phyloP scores from a whole-genome alignment of 179 eudicot species.

The Nepenthes alata region DNA sequence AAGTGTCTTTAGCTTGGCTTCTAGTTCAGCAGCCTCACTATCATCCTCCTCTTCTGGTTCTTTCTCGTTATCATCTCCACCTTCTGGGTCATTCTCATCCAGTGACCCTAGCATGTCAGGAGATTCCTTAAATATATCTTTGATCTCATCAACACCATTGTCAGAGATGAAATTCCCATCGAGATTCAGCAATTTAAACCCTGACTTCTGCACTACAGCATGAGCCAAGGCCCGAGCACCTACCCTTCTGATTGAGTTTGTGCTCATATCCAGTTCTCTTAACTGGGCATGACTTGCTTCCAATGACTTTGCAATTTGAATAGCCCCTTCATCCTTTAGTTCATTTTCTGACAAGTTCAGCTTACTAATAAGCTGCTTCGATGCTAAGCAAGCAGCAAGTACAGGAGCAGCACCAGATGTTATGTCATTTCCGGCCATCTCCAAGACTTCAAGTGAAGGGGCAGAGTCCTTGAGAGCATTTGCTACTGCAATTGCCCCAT shows the following conservation, averaged over 20 bases:
- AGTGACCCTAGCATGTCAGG: slow-evolving; percentile 45
- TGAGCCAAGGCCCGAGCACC: slow-evolving; percentile 49
- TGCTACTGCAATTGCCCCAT: slow-evolving; percentile 38
- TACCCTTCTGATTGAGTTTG: slow-evolving; percentile 35
- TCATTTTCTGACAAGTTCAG: slow-evolving; percentile 54
- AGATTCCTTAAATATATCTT: slow-evolving; percentile 39
- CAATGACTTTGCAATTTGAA: slow-evolving; percentile 33
- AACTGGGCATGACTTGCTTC: slow-evolving; percentile 28
- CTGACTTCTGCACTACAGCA: slow-evolving; percentile 31
- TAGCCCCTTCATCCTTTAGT: slow-evolving; percentile 53
- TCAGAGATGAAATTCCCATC: slow-evolving; percentile 49
- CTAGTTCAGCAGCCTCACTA: slow-evolving; percentile 26
- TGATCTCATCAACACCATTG: slow-evolving; percentile 49
- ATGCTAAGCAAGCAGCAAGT: slow-evolving; percentile 32
- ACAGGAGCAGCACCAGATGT: slow-evolving; percentile 37
- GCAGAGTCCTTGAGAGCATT: slow-evolving; percentile 40
- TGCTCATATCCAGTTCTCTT: slow-evolving; percentile 47
- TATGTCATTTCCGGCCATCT: slow-evolving; percentile 62
- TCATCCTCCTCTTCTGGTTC: slow-evolving; percentile 21
- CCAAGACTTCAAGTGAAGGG: slow-evolving; percentile 46
- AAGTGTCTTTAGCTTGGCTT: slow-evolving; percentile 39
- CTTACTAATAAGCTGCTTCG: slow-evolving; percentile 23
- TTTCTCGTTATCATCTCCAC: slow-evolving; percentile 38
- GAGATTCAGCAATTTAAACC: slow-evolving; percentile 35
- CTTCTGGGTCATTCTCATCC: slow-evolving; percentile 67